Evolutionary conservation across 1,284 basidiomycete genomes (phyloP), one percentile per base, ranked within the genome.

Genomic region (Sanghuangporus weigelae): DNA sequence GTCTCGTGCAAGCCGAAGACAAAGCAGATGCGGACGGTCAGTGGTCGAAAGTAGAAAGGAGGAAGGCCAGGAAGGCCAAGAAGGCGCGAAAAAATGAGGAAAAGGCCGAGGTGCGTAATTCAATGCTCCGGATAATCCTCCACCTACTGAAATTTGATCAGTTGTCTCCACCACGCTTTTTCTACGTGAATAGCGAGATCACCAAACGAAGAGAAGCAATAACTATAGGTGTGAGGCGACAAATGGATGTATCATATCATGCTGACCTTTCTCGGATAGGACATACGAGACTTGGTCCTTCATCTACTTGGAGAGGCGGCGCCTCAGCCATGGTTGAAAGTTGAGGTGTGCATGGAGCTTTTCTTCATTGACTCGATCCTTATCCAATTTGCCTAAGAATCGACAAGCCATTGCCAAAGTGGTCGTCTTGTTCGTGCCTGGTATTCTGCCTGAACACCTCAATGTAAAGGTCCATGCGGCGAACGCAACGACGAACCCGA

Each of bases 231-330:
- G 70, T 68, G 88, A 79, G 40, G 40, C 23, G 11, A 10, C 31
- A 48, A 12, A 16, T 59, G 21, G 10, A 62, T 0, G 26, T 55
- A 35, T 12, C 10, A 39, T 36, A 39, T 26, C 6, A 35, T 48
- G 44, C 50, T 40, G 57, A 49, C 49, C 62, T 10, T n/a, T 12
- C 71, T 63, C 36, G 48, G 31, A 50, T 48, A 96, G 93, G 92
- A 95, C 71, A 81, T 96, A 35, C 83, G 94, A 21, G 94, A 96
- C 71, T 78, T 96, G 38, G 81, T 90, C 3, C 76, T 96, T 2
- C 90, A 93, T 70, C 78, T 96, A 51, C 76, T 88, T n/a, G 88
- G 90, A 0, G 93, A 95, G 69, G 87, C 86, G 5, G 87, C 89
- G 26, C 87, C 88, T 1, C 89, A 90, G 0, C 85, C 85, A 59